phyloP scores from a whole-genome alignment of 257 asterid species.

The Vinca minor region DNA sequence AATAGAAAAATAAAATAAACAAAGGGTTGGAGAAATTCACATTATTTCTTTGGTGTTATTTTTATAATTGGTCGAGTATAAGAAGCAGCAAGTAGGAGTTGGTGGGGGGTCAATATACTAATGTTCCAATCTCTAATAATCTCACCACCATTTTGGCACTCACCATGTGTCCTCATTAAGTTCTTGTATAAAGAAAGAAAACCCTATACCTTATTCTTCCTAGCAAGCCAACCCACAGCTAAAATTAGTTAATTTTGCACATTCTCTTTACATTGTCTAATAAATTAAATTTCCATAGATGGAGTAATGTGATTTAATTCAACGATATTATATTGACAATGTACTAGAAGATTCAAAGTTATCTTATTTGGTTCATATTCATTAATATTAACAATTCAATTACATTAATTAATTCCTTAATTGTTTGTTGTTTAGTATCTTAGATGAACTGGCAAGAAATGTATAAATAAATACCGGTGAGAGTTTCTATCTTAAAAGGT shows the following conservation, averaged over 20 bases:
- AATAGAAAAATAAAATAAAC: neutral
- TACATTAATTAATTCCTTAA: neutral
- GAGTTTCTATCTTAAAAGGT: slow-evolving; percentile 20
- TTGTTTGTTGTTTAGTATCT: slow-evolving; percentile 19
- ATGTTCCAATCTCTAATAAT: slow-evolving; percentile 9
- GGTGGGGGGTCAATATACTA: slow-evolving; percentile 34
- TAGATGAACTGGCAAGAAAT: slow-evolving; percentile 32
- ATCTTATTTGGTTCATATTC: neutral
- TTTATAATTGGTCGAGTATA: slow-evolving; percentile 21
- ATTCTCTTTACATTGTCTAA: neutral
- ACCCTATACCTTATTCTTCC: neutral
- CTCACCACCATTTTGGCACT: slow-evolving; percentile 6
- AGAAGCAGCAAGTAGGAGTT: slow-evolving; percentile 14
- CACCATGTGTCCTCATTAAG: neutral
- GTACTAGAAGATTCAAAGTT: neutral
- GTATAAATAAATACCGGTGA: slow-evolving; percentile 14
- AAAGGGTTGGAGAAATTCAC: slow-evolving; percentile 16
- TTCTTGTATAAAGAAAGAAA: neutral
- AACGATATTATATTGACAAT: too few species aligned
- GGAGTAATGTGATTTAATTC: too few species aligned
- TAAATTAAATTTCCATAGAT: too few species aligned
- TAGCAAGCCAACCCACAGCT: neutral
- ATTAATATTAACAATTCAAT: slow-evolving; percentile 5
- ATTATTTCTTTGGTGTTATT: slow-evolving; percentile 32
- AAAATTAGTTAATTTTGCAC: too few species aligned